phyloP scores from a whole-genome alignment of 140 eudicot species.

The Stevia rebaudiana region DNA sequence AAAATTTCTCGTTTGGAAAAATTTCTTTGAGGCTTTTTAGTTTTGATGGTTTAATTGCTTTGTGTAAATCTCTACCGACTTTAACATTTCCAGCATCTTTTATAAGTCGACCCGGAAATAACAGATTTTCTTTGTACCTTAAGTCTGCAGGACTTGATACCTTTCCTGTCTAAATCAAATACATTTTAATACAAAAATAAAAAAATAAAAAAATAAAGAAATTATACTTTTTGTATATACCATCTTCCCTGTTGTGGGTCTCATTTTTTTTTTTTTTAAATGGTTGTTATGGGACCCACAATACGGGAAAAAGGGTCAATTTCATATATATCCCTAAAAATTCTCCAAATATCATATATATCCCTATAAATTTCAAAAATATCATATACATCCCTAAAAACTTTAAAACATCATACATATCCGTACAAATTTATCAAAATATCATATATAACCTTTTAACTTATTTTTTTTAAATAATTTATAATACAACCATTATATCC shows the following conservation, averaged over 20 bases:
- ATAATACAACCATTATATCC: no score
- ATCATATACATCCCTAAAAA: no score
- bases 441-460: no score
- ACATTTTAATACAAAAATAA: constrained; percentile 5
- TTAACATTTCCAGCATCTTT: constrained; percentile 82
- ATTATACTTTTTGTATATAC: background rate
- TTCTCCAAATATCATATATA: no score
- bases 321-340: no score
- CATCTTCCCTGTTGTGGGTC: constrained; percentile 2
- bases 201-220: background rate
- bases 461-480: no score
- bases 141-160: constrained; percentile 83
- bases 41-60: constrained; percentile 64
- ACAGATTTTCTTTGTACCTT: constrained; percentile 76
- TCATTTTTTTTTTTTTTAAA: background rate
- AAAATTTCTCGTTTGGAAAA: constrained; percentile 78
- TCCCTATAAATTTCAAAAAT: no score
- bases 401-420: no score
- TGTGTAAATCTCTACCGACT: constrained; percentile 65
- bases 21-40: constrained; percentile 50
- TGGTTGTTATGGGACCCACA: background rate
- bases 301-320: background rate
- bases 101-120: constrained; percentile 78
- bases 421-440: no score
- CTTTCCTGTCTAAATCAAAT: constrained; percentile 56